Base-by-base conservation (phyloP, 1,139 yeast species). In the Saccharomyces hybrid region DNA sequence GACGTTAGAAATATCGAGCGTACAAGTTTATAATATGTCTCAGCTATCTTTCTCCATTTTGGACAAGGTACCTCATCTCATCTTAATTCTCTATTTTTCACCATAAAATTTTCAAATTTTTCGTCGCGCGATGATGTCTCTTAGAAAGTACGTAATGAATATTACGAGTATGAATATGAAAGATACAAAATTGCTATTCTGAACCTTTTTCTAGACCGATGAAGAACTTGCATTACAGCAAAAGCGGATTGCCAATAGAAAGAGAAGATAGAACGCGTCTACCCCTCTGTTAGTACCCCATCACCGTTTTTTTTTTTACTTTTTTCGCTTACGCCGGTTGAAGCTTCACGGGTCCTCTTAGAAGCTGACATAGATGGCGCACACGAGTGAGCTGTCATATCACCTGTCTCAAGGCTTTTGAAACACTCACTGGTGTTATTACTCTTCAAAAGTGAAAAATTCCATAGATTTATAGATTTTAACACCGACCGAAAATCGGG, bases 51-150 rank as follows among this genome's bases (percentile, higher is more conserved):
- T 32, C 24, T 21, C 12, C 28, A 26, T 19, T 49, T 26, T 14
- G 14, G n/a, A 24, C 27, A 49, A 11, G 27, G 24, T 16, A 52
- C 49, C 55, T 54, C 58, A 56, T 56, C 58, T 52, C 58, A 49
- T 52, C 48, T 31, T 48, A 16, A 19, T 16, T 38, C 26, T 38
- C 48, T 48, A 52, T 48, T 52, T 52, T 55, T 52, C 53, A 48
- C 47, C 8, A 41, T 16, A 38, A 16, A 3, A 48, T 51, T 52
- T 47, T 29, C 27, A 11, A 12, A 21, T 9, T 14, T 14, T 21
- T 28, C 29, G 2, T 5, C 44, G 44, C 24, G 44, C 44, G 44
- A 12, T 16, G 8, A 38, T 16, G 14, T 16, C 44, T 9, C 14
- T 24, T 12, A n/a, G 12, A 16, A 14, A 9, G 7, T 38, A 16